Evolutionary conservation across 1,284 basidiomycete genomes (phyloP).

Genomic region (Peniophora sp.): DNA sequence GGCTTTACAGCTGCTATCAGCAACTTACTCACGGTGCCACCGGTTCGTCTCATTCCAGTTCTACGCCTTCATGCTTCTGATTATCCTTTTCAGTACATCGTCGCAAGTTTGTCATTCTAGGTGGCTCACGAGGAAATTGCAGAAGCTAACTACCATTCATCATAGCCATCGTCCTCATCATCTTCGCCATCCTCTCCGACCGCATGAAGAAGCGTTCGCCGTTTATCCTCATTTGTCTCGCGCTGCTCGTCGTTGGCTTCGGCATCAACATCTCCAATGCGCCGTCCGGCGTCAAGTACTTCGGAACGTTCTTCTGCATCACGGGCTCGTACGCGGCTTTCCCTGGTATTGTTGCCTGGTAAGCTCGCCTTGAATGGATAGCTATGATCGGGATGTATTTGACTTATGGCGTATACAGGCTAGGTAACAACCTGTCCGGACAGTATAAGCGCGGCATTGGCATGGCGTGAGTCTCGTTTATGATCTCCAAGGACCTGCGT

Average conservation of each 20-base stretch:
- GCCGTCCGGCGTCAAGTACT: slow-evolving; percentile 49
- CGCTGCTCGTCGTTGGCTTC: slow-evolving; percentile 51
- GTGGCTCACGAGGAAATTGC: neutral
- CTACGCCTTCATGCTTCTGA: neutral
- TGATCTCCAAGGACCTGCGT: neutral
- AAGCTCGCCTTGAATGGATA: slow-evolving; percentile 9
- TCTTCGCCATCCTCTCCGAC: slow-evolving; percentile 55
- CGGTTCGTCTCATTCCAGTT: slow-evolving; percentile 28
- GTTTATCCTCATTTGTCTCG: slow-evolving; percentile 50
- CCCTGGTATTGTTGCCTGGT: slow-evolving; percentile 65
- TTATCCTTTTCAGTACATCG: neutral
- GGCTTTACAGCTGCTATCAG: slow-evolving; percentile 48
- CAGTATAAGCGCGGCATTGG: slow-evolving; percentile 61
- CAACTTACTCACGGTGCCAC: slow-evolving; percentile 64
- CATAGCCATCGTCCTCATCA: slow-evolving; percentile 42
- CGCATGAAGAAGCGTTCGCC: slow-evolving; percentile 45
- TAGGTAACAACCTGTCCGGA: slow-evolving; percentile 53
- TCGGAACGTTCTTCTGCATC: slow-evolving; percentile 59
- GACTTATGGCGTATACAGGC: slow-evolving; percentile 23
- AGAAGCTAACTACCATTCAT: neutral
- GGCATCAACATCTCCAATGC: slow-evolving; percentile 54
- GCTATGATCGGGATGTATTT: neutral
- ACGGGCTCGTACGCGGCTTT: slow-evolving; percentile 52
- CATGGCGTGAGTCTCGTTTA: slow-evolving; percentile 31
- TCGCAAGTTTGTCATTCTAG: neutral